Percentiles rank a stretch among this genome's conserved stretches.
Evolutionary conservation across 768 basidiomycete genomes (phyloP).

Genomic region (Lactarius indigo): DNA sequence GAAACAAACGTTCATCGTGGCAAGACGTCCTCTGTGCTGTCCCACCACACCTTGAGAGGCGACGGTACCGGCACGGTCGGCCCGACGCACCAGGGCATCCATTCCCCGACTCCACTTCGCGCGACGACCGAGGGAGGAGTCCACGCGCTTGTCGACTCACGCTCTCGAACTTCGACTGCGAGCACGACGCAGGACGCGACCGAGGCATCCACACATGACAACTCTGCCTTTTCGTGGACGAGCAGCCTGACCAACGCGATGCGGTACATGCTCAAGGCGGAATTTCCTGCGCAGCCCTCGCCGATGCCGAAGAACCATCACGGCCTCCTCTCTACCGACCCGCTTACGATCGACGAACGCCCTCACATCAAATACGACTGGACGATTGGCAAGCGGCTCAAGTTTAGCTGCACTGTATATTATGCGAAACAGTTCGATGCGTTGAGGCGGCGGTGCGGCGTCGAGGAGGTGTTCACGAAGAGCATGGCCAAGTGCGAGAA

Average conservation of each 20-base stretch:
- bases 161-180: constrained; percentile 15
- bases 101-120: neutral
- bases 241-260: constrained; percentile 56
- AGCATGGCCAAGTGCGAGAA: constrained; percentile 57
- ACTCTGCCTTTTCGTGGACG: constrained; percentile 43
- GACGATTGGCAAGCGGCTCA: constrained; percentile 68
- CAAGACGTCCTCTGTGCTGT: constrained; percentile 41
- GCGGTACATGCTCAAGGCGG: constrained; percentile 49
- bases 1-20: constrained; percentile 38
- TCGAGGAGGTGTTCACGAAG: constrained; percentile 54
- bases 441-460: constrained; percentile 61
- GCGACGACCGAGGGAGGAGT: neutral
- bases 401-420: constrained; percentile 79
- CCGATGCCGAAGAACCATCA: constrained; percentile 45
- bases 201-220: constrained; percentile 6
- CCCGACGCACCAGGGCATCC: constrained; percentile 9
- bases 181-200: constrained; percentile 13
- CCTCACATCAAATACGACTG: constrained; percentile 85
- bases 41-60: constrained; percentile 30
- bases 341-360: constrained; percentile 54
- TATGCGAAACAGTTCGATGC: constrained; percentile 78
- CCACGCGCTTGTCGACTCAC: neutral
- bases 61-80: constrained; percentile 41
- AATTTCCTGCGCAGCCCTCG: constrained; percentile 33
- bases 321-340: constrained; percentile 41